These are phyloP conservation scores for Bondarzewia mesenterica DNA, from an alignment of 1,284 basidiomycete species.

Conservation along the genomic window DNA sequence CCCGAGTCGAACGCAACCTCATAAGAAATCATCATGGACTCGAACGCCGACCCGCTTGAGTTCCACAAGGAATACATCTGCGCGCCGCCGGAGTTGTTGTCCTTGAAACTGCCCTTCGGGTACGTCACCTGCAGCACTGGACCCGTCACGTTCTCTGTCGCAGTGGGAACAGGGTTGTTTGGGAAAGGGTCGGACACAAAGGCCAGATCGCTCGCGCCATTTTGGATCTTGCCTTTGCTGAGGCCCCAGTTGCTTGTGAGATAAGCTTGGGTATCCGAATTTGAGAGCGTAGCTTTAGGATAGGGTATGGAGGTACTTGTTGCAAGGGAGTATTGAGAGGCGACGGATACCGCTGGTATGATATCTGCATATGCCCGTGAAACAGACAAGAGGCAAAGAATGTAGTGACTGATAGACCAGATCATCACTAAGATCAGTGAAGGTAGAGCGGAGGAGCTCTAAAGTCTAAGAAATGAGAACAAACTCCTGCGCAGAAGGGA, in stretches of 20 bases:
- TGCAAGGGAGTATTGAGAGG: constrained; percentile 45
- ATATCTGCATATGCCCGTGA: background rate
- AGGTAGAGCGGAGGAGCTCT: background rate
- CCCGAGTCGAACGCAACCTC: constrained; percentile 59
- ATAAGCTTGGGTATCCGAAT: constrained; percentile 41
- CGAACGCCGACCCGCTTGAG: constrained; percentile 31
- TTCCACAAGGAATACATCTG: constrained; percentile 66
- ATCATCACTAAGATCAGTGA: background rate
- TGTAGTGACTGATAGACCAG: background rate
- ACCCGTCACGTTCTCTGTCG: constrained; percentile 21
- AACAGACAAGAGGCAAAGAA: background rate
- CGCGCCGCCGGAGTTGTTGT: constrained; percentile 48
- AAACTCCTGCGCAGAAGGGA: background rate
- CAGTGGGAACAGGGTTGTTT: constrained; percentile 28
- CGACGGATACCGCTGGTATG: constrained; percentile 31
- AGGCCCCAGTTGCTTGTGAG: constrained; percentile 56
- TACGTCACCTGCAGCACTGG: constrained; percentile 64
- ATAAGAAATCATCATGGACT: constrained; percentile 61
- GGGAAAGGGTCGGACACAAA: constrained; percentile 66
- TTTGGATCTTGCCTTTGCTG: constrained; percentile 51
- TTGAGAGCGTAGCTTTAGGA: constrained; percentile 51
- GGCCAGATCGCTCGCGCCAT: constrained; percentile 42
- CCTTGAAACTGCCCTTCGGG: constrained; percentile 49
- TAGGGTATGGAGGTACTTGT: constrained; percentile 59
- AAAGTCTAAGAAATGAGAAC: background rate